Evolutionary conservation across 2,329 filamentous ascomycete genomes (phyloP).

Genomic region (Talaromyces rugulosus): DNA sequence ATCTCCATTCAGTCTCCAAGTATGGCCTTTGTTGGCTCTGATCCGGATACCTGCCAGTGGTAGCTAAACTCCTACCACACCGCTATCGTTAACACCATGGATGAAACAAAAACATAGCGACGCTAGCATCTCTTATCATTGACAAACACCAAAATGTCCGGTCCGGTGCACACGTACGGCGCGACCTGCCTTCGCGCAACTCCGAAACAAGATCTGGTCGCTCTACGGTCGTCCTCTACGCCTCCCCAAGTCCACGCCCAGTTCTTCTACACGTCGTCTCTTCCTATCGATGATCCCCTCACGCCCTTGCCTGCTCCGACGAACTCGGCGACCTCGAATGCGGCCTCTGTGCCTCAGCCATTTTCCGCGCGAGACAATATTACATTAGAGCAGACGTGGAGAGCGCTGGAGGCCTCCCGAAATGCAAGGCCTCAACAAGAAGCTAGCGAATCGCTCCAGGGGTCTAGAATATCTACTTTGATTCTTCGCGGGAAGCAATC

Average conservation of each 20-base stretch:
- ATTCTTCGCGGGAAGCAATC: conserved; percentile 24
- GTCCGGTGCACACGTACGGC: conserved; percentile 55
- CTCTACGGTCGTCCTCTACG: conserved; percentile 37
- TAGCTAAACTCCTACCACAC: background rate
- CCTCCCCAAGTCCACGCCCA: conserved; percentile 61
- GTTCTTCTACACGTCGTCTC: conserved; percentile 79
- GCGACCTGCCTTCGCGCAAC: conserved; percentile 51
- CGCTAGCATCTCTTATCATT: background rate
- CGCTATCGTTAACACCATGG: background rate
- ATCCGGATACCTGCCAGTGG: background rate
- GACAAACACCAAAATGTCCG: conserved; percentile 27
- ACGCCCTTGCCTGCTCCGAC: conserved; percentile 57
- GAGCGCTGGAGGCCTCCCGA: conserved; percentile 45
- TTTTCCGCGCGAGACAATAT: conserved; percentile 77
- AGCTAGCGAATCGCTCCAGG: conserved; percentile 7
- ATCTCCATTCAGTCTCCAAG: background rate
- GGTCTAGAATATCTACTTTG: conserved; percentile 13
- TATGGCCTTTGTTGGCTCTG: background rate
- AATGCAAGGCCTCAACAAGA: conserved; percentile 12
- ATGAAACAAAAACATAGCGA: background rate
- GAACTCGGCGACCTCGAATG: conserved; percentile 46
- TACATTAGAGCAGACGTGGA: conserved; percentile 74
- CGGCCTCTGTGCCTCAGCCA: conserved; percentile 64
- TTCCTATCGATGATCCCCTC: conserved; percentile 86
- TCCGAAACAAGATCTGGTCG: conserved; percentile 28